Conservation (phyloP, 495 filamentous ascomycete genomes). For the Aspergillus coremiiformis region DNA sequence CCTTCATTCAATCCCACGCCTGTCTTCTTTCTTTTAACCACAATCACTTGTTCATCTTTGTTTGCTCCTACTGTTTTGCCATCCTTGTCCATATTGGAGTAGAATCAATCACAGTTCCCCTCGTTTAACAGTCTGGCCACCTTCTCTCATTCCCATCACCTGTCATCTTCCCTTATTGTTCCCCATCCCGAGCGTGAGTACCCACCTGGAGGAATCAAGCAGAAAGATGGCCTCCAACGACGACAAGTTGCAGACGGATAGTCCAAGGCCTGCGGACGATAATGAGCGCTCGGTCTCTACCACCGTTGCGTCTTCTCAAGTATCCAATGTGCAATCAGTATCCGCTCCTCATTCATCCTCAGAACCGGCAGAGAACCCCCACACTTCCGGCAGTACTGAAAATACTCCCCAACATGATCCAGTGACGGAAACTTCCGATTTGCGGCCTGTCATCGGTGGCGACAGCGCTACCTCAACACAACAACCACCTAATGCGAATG, state of each 20-base stretch:
- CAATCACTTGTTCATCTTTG: conserved; percentile 10
- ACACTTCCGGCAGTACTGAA: conserved; percentile 10
- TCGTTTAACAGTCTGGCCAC: not conserved
- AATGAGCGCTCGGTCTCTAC: conserved; percentile 16
- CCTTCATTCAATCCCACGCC: not conserved
- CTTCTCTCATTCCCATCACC: conserved; percentile 3
- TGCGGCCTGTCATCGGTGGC: conserved; percentile 23
- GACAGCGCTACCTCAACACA: conserved; percentile 20
- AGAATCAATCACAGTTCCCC: not conserved
- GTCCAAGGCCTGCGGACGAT: conserved; percentile 8
- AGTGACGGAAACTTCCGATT: conserved; percentile 12
- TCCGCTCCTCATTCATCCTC: not conserved
- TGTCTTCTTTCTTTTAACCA: conserved; percentile 10
- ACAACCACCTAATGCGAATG: conserved; percentile 13
- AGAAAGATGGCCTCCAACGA: conserved; percentile 21
- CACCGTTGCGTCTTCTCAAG: conserved; percentile 17
- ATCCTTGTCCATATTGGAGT: not conserved
- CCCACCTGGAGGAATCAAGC: not conserved
- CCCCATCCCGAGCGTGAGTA: not conserved
- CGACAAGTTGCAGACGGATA: conserved; percentile 19
- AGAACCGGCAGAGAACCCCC: conserved; percentile 9
- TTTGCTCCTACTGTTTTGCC: not conserved
- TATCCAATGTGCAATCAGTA: conserved; percentile 11
- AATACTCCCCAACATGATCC: conserved; percentile 12
- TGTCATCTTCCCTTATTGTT: conserved; percentile 1